Evolutionary conservation across 1,139 yeast genomes (phyloP).

Genomic region (Trichomonascaceae sp.): DNA sequence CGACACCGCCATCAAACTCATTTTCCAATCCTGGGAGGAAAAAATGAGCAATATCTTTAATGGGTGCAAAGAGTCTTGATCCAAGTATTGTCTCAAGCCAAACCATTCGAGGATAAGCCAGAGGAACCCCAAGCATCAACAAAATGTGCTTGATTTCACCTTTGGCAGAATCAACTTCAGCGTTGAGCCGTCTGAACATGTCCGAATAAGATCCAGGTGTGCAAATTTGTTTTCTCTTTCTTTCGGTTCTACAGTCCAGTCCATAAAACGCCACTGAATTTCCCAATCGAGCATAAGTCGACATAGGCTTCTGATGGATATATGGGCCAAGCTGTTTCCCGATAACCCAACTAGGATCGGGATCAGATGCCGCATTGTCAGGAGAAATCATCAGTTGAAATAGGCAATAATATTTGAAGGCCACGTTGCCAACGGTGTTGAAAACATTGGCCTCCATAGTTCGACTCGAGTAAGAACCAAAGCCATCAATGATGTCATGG

Average conservation of each 20-base stretch:
- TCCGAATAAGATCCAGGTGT: constrained; percentile 48
- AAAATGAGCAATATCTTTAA: constrained; percentile 65
- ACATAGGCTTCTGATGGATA: constrained; percentile 58
- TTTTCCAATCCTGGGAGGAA: constrained; percentile 58
- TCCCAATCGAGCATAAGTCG: constrained; percentile 69
- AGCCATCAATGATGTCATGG: constrained; percentile 93
- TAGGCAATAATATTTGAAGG: constrained; percentile 80
- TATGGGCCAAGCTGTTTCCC: constrained; percentile 51
- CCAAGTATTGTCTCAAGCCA: constrained; percentile 76
- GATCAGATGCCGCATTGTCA: constrained; percentile 35
- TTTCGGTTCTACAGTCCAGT: constrained; percentile 87
- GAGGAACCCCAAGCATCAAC: constrained; percentile 88
- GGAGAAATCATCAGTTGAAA: constrained; percentile 78
- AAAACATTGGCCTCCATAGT: constrained; percentile 73
- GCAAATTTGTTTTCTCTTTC: constrained; percentile 59
- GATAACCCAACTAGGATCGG: constrained; percentile 32
- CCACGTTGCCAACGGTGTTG: constrained; percentile 63
- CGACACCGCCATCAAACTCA: constrained; percentile 87
- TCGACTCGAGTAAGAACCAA: constrained; percentile 72
- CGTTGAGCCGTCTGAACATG: constrained; percentile 53
- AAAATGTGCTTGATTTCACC: constrained; percentile 66
- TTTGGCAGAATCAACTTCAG: constrained; percentile 46
- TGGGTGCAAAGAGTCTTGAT: constrained; percentile 50
- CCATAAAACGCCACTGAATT: constrained; percentile 66
- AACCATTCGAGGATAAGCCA: constrained; percentile 86